Conservation (phyloP, 73 alveolate species). For the Paramecium sonneborni region DNA sequence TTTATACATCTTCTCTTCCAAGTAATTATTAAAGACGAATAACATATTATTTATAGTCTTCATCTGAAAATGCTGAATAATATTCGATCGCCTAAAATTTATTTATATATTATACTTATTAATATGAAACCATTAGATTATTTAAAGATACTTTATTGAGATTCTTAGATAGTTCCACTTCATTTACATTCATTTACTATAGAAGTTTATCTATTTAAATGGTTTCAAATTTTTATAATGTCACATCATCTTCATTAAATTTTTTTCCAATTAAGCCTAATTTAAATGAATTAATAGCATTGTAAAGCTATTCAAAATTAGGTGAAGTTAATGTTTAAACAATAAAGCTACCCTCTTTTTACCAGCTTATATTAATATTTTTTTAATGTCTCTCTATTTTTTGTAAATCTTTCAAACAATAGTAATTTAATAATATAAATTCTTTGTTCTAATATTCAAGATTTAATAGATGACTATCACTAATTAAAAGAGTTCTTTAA, state of each 20-base stretch:
- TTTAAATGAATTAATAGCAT: neutral
- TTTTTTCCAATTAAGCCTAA: neutral
- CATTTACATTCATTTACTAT: neutral
- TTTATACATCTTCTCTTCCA: constrained; percentile 12
- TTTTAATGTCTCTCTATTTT: neutral
- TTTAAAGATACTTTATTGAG: neutral
- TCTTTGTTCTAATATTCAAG: neutral
- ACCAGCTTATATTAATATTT: neutral
- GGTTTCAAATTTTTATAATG: neutral
- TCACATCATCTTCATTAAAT: neutral
- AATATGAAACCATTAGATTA: neutral
- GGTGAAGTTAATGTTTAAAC: neutral
- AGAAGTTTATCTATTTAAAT: neutral
- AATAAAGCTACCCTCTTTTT: neutral
- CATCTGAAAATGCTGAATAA: constrained; percentile 15
- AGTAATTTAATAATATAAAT: neutral
- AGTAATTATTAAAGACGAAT: neutral
- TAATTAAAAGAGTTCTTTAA: neutral
- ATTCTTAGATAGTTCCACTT: neutral
- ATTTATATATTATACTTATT: neutral
- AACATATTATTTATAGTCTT: neutral
- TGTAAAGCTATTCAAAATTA: neutral
- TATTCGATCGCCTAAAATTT: neutral
- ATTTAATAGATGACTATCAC: neutral
- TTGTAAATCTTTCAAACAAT: neutral